Base-by-base conservation (phyloP, 2,329 filamentous ascomycete genomes). In the Colletotrichum acutatum region DNA sequence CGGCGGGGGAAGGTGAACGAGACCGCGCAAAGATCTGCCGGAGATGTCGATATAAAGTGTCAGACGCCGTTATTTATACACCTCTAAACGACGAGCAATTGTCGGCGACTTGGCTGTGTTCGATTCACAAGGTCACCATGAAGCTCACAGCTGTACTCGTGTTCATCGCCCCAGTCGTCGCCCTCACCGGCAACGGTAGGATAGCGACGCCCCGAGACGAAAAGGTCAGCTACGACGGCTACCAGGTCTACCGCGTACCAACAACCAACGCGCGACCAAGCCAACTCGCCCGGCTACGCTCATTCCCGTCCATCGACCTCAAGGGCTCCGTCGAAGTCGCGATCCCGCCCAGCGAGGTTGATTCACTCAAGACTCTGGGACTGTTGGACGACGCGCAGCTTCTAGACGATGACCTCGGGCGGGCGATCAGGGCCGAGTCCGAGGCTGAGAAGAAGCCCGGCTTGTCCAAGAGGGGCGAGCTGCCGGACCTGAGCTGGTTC, bases 401-500 rank as follows among this genome's bases (percentile, higher is more conserved):
- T n/a, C 59, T 81, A 4, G 78, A 77, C 61, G 70, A 77, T 3
- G 77, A 81, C 46, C 66, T 81, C 14, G 79, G 78, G 12, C 77
- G 74, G 28, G 77, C 79, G 12, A 77, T 82, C 49, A 74, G 76
- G 4, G 74, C 75, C 2, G 82, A 83, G 71, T 28, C 74, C 6
- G 76, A 78, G 8, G 72, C 68, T 4, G 75, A 81, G 12, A 76
- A 74, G 8, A 46, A 64, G 22, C 14, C 74, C 42, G 8, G 69
- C 64, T 30, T 76, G 22, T 57, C 72, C 32, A 74, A 75, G 62
- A 74, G 76, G 11, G 77, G 77, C 66, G 81, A 79, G 64, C 76
- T 83, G 16, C 81, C 83, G 7, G 79, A 78, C 59, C 62, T 82
- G 24, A 82, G 84, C 5, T 90, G 87, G 86, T 90, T 89, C 79